Evolutionary conservation across 768 basidiomycete species (phyloP), one percentile per base, ranked within the genome.

Genomic region (Trametes meyenii): DNA sequence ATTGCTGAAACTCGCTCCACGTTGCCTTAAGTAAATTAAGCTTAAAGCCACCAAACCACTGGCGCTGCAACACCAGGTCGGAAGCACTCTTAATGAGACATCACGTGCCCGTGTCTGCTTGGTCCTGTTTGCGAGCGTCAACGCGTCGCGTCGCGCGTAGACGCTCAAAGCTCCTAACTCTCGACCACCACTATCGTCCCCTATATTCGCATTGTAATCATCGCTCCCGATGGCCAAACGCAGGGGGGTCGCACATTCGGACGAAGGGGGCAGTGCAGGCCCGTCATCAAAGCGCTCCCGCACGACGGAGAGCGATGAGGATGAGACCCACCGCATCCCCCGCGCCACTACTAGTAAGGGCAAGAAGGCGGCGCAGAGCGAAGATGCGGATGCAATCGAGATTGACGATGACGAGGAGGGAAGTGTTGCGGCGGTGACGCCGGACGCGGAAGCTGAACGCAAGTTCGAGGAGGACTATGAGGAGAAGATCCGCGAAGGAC

Each of bases 381-480:
- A 33, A 33, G 29, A 33, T 8, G 29, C 29, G 19, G 72, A 73
- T 5, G 72, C 71, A 4, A 70, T 70, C 4, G 72, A 73, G 5
- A 70, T 72, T 39, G 71, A 74, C 5, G 73, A 72, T 35, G 72
- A 75, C 23, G 75, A 74, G 4, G 71, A 76, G 7, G 75, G 74
- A 10, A 78, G 77, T 0, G 69, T 65, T 23, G 65, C 55, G 1
- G 59, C 55, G 39, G 52, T 58, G n/a, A 43, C 38, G 12, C 52
- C 69, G 11, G 74, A 80, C 52, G 83, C 85, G 58, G 81, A 81
- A 35, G 83, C 84, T n/a, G 88, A 90, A 56, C 82, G 84, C 62
- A 76, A 79, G 68, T 87, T 89, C 59, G 90, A 91, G 63, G 79
- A 82, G 59, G 79, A 84, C 50, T 77, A 88, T 55, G 83, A 82